Conservation (phyloP, 2,329 filamentous ascomycete genomes). For the Aureobasidium sp. region DNA sequence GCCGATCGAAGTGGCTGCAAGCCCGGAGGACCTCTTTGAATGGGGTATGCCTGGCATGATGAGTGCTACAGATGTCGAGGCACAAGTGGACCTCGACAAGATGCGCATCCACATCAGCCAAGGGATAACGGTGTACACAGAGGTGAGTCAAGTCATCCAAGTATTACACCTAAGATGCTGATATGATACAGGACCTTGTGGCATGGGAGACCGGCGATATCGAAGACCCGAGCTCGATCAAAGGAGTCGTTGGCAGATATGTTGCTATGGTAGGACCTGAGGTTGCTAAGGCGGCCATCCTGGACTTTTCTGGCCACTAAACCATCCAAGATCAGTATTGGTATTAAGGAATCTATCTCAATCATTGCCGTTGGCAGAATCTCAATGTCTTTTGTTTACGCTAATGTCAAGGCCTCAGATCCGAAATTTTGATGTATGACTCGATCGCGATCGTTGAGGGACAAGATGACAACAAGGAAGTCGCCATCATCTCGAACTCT, state of each 20-base stretch:
- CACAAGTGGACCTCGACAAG: slow-evolving; percentile 48
- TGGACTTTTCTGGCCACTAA: slow-evolving; percentile 43
- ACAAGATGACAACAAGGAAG: neutral
- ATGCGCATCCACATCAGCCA: slow-evolving; percentile 46
- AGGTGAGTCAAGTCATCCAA: slow-evolving; percentile 22
- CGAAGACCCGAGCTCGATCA: slow-evolving; percentile 44
- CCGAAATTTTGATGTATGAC: too few relatives aligned
- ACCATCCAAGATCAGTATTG: too few relatives aligned
- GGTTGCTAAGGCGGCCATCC: slow-evolving; percentile 47
- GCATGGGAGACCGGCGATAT: slow-evolving; percentile 50
- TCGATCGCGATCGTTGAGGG: too few relatives aligned
- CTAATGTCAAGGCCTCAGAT: too few relatives aligned
- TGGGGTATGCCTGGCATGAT: slow-evolving; percentile 61
- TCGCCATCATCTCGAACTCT: neutral
- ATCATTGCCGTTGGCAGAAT: neutral
- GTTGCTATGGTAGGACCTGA: slow-evolving; percentile 58
- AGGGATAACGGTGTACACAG: slow-evolving; percentile 24
- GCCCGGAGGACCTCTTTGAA: slow-evolving; percentile 45
- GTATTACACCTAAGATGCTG: neutral
- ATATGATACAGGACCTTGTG: slow-evolving; percentile 40
- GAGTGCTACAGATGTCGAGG: slow-evolving; percentile 44
- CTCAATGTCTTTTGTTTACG: too few relatives aligned
- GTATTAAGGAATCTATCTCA: neutral
- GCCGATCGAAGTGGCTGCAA: slow-evolving; percentile 26
- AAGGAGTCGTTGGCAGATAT: slow-evolving; percentile 57